Evolutionary conservation across 305 asterid genomes (phyloP).

Genomic region (Salvia sclarea): DNA sequence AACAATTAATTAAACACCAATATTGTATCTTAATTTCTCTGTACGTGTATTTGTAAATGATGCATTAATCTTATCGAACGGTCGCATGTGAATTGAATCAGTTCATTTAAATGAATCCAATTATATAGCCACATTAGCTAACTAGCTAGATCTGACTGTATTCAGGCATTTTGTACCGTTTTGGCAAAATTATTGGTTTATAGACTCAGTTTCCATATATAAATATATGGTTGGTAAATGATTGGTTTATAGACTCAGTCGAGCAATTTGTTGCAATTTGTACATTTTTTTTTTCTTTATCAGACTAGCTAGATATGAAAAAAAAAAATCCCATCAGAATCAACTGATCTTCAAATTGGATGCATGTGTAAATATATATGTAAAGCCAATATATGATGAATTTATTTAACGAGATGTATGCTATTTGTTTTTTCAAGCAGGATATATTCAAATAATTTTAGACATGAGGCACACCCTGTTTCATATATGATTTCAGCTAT

Average conservation of each 20-base stretch:
- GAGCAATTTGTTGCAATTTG: background rate
- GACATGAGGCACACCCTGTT: background rate
- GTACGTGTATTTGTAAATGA: background rate
- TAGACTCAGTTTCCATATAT: background rate
- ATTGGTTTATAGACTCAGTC: conserved; percentile 1
- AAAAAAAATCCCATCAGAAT: background rate
- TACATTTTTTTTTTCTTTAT: too few relatives aligned
- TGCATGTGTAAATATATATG: background rate
- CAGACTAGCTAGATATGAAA: too few relatives aligned
- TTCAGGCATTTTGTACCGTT: background rate
- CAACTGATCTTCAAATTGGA: background rate
- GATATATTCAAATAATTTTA: background rate
- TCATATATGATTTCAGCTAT: background rate
- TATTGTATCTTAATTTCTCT: background rate
- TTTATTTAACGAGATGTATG: background rate
- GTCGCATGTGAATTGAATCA: background rate
- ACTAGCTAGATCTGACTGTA: background rate
- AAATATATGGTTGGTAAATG: background rate
- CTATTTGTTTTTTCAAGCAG: too few relatives aligned
- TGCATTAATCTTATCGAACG: background rate
- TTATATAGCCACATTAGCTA: background rate
- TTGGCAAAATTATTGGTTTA: background rate
- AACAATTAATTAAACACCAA: background rate
- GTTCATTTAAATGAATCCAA: background rate
- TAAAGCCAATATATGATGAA: background rate